Base-by-base conservation (phyloP, 306 rosid genomes). In the Vigna nakashimae region DNA sequence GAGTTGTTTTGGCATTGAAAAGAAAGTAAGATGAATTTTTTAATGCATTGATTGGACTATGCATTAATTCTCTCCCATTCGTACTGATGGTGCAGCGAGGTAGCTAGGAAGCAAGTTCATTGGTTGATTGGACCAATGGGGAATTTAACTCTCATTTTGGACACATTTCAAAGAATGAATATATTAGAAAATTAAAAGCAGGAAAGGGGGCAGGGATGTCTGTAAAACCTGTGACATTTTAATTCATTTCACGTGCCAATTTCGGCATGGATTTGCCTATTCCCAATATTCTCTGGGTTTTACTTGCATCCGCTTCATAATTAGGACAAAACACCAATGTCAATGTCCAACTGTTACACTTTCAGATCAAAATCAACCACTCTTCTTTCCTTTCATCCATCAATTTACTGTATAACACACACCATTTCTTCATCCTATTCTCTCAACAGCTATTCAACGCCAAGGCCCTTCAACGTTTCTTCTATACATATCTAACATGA, bases 211-310 rank as follows among this genome's bases (percentile, higher is more conserved):
- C 85, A 75, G 78, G 78, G 75, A 83, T 86, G 87, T 78, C 86
- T 78, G 82, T 70, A 82, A 75, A 75, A 82, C 65, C 65, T 77
- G 80, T 75, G 82, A 82, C 89, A 82, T 16, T 69, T 69, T 79
- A 32, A 67, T 74, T 79, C 40, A 74, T 85, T 79, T 85, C 84
- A 82, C 80, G 79, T 85, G 88, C 22, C 48, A 49, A 64, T 79
- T 59, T 75, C 62, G 71, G 36, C 5, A 36, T 57, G 55, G 77
- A 69, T 69, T 79, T 74, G 48, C 45, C 84, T 40, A 55, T 69
- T 85, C 65, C 86, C 72, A 74, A 73, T 78, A 85, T 82, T 82
- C 86, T 74, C 82, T 82, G 55, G 73, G 45, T 38, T 85, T 73
- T 70, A 53, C 73, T 63, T 78, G 72, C 76, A 48, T 74, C 22